Conservation (phyloP, 2,329 filamentous ascomycete genomes). For the Aquanectria penicillioides region DNA sequence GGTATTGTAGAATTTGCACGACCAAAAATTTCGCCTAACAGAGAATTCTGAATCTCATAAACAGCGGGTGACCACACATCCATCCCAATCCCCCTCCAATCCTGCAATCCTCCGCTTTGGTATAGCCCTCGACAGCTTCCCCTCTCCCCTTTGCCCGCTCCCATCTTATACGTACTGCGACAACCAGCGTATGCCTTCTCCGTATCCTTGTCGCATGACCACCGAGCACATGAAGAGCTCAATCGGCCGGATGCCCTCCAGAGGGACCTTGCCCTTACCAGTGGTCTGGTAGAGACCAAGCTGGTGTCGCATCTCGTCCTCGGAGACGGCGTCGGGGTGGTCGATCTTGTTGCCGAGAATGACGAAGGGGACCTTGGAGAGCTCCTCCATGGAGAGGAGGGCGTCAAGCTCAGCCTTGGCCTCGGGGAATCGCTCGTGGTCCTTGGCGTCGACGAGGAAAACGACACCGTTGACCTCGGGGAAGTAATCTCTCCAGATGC, state of each 20-base stretch:
- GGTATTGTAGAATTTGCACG: constrained; percentile 45
- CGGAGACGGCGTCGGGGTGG: constrained; percentile 92
- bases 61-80: constrained; percentile 39
- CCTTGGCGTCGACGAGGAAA: constrained; percentile 97
- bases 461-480: constrained; percentile 96
- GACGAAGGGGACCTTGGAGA: constrained; percentile 94
- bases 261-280: constrained; percentile 91
- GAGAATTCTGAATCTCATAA: constrained; percentile 49
- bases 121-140: constrained; percentile 32
- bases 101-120: constrained; percentile 30
- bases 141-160: constrained; percentile 7
- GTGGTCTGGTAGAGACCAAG: constrained; percentile 96
- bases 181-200: constrained; percentile 90
- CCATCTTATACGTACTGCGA: constrained; percentile 89
- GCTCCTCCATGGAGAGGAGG: constrained; percentile 95
- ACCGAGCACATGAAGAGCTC: constrained; percentile 99
- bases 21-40: constrained; percentile 47
- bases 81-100: constrained; percentile 18
- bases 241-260: constrained; percentile 92
- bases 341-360: constrained; percentile 99
- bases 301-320: constrained; percentile 93
- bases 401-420: constrained; percentile 97
- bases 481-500: constrained; percentile 97
- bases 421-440: constrained; percentile 93
- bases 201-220: constrained; percentile 96